Evolutionary conservation across 192 early-diverging fungal genomes (phyloP).

Genomic region (Entomortierella chlamydospora): DNA sequence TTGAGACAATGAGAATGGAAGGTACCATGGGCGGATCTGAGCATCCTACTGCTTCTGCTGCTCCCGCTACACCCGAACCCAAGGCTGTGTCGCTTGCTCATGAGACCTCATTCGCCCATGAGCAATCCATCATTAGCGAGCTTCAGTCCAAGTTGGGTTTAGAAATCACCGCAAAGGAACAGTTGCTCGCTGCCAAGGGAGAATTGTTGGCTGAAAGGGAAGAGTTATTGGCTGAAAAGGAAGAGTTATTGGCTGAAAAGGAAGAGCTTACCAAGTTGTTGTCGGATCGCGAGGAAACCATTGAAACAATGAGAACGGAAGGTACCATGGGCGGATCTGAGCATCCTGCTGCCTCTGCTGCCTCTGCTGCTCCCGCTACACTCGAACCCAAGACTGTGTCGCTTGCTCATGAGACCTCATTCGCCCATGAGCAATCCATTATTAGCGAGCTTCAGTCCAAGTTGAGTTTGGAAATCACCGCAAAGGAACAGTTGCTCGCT

Average conservation of each 20-base stretch:
- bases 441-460: slow-evolving; percentile 64
- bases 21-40: slow-evolving; percentile 15
- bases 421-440: slow-evolving; percentile 62
- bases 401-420: slow-evolving; percentile 51
- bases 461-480: slow-evolving; percentile 65
- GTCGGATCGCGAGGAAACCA: slow-evolving; percentile 65
- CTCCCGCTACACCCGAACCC: slow-evolving; percentile 7
- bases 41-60: background rate
- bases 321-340: slow-evolving; percentile 15
- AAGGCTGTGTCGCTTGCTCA: slow-evolving; percentile 41
- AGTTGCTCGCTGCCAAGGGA: slow-evolving; percentile 47
- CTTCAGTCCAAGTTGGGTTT: slow-evolving; percentile 63
- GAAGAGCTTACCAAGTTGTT: slow-evolving; percentile 66
- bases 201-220: slow-evolving; percentile 19
- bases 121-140: slow-evolving; percentile 66
- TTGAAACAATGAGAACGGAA: slow-evolving; percentile 64
- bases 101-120: slow-evolving; percentile 56
- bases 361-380: background rate
- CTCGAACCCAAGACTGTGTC: slow-evolving; percentile 37
- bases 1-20: slow-evolving; percentile 64
- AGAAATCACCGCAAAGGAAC: slow-evolving; percentile 61
- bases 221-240: no score
- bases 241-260: slow-evolving; percentile 42
- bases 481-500: slow-evolving; percentile 49
- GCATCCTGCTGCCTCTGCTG: background rate